Conservation (phyloP, 2,329 filamentous ascomycete species). For the Stromatinia cepivora region DNA sequence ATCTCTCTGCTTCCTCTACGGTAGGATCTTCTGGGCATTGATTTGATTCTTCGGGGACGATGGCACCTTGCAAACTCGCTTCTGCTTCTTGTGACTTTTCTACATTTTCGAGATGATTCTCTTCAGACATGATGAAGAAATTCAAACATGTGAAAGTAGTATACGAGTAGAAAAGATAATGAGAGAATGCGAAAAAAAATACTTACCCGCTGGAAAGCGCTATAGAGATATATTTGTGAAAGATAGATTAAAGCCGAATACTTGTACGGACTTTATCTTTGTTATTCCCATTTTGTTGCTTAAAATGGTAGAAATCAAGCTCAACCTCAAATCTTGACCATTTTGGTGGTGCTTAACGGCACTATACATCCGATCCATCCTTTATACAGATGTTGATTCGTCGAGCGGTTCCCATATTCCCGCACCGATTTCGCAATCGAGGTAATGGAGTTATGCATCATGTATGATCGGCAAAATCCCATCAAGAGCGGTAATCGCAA, state of each 20-base stretch:
- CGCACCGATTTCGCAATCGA: neutral
- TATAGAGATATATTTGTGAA: neutral
- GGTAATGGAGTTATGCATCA: neutral
- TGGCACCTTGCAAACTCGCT: slow-evolving; percentile 27
- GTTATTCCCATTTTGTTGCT: slow-evolving; percentile 2
- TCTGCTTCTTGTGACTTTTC: slow-evolving; percentile 31
- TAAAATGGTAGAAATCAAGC: neutral
- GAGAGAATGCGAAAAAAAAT: neutral
- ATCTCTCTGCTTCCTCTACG: slow-evolving; percentile 23
- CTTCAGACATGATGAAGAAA: slow-evolving; percentile 32
- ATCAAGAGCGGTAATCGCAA: neutral
- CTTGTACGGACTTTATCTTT: neutral
- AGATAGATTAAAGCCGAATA: neutral
- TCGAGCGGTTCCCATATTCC: neutral
- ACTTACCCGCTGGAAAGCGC: neutral
- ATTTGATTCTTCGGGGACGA: slow-evolving; percentile 25
- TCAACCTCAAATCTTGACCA: neutral
- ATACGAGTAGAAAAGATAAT: neutral
- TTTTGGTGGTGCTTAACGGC: slow-evolving; percentile 4
- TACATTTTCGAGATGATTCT: slow-evolving; percentile 27
- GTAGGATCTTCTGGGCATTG: slow-evolving; percentile 26
- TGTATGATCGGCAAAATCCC: neutral
- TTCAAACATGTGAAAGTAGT: slow-evolving; percentile 26
- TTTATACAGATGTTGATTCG: slow-evolving; percentile 1
- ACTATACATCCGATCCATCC: neutral